A percentile compares a stretch with the other conserved stretches of the same genome.
phyloP scores from a whole-genome alignment of 2,329 filamentous ascomycete genomes.

The Xylaria sp. region DNA sequence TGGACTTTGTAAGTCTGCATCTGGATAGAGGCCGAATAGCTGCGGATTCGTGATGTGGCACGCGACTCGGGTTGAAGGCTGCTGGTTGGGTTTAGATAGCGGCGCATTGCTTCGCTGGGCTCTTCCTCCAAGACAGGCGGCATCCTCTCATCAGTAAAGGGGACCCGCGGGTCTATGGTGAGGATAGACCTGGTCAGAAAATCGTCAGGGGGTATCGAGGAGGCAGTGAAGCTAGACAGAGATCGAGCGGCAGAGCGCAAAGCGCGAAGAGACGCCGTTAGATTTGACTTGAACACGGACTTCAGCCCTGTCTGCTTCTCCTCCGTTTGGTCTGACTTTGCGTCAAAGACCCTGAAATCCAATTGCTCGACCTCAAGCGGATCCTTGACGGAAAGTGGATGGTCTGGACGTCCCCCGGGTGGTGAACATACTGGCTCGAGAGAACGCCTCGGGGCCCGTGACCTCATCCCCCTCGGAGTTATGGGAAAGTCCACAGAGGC shows the following conservation, averaged over 20 bases:
- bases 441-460: constrained; percentile 49
- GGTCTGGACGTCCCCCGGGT: constrained; percentile 49
- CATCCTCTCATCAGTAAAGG: constrained; percentile 68
- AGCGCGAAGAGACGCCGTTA: constrained; percentile 68
- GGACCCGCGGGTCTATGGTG: constrained; percentile 66
- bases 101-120: constrained; percentile 66
- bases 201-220: constrained; percentile 67
- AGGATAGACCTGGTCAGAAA: constrained; percentile 69
- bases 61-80: constrained; percentile 49
- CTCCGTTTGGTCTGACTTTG: constrained; percentile 30
- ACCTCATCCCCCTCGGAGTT: constrained; percentile 47
- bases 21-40: constrained; percentile 68
- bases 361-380: constrained; percentile 46
- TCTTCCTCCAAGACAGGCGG: constrained; percentile 65
- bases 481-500: constrained; percentile 54
- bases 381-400: constrained; percentile 48
- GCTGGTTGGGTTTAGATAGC: constrained; percentile 68
- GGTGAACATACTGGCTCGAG: constrained; percentile 61
- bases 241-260: constrained; percentile 66
- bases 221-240: constrained; percentile 63
- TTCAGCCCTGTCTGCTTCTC: constrained; percentile 45
- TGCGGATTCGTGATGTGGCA: constrained; percentile 37
- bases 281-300: constrained; percentile 68
- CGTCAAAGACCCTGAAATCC: constrained; percentile 52
- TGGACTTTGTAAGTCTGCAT: constrained; percentile 72